Base-by-base conservation (phyloP, 2,329 filamentous ascomycete genomes). In the Aspergillus chevalieri region DNA sequence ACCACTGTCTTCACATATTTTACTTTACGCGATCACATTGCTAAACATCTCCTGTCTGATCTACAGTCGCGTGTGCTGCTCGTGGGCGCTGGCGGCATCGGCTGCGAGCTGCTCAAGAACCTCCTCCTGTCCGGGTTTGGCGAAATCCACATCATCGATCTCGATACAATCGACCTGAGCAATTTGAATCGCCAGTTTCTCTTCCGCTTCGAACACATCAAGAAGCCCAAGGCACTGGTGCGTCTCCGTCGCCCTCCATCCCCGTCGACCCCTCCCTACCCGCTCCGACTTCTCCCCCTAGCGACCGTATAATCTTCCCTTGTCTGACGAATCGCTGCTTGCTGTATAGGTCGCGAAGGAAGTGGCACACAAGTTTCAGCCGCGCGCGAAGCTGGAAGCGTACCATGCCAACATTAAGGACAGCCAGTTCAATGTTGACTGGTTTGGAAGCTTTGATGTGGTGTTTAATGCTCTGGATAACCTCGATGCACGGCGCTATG, bases 391-490 rank as follows among this genome's bases (percentile, higher is more conserved):
- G 66, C 86, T 98, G 58, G 81, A 89, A 60, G 89, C 93, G 26
- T 84, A 96, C 62, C 90, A 95, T 73, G 89, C 87, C 54, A 95
- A 97, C 64, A 96, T 98, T 73, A 97, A 95, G 70, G 91, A 97
- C 55, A 63, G 78, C 6, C 78, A 86, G 55, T 98, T 97, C 74
- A 87, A 86, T 59, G 81, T 95, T 48, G 81, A 85, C 45, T 98
- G 92, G 88, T 98, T 96, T 66, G 78, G 82, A 58, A 71, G 76
- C 6, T 98, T 97, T 67, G 78, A 79, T 44, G 74, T 97, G 22
- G 91, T 96, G 7, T 97, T 98, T 78, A 98, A 98, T 70, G 93
- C 93, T 46, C 79, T 98, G 36, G 93, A 98, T 71, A 98, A 98
- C 60, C 77, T 98, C 24, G 91, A 96, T 50, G 93, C 93, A 19